Percentiles rank a stretch among this genome's conserved stretches.
These are phyloP conservation scores for Didymella segeticola DNA, from an alignment of 2,329 filamentous ascomycete species.

Conservation along the genomic window DNA sequence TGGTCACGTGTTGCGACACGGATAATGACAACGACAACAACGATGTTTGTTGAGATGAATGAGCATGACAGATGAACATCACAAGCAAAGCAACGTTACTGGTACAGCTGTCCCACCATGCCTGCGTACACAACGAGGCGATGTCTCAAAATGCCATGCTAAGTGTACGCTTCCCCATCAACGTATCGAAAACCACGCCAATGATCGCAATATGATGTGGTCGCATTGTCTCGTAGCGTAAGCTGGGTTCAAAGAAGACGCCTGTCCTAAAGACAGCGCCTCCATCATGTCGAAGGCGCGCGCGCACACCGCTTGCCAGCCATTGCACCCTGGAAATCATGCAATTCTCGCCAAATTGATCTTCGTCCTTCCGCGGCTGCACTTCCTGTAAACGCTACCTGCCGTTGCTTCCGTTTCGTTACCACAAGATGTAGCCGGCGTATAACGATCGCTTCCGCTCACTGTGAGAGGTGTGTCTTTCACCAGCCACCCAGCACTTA, in stretches of 20 bases:
- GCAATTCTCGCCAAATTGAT: neutral
- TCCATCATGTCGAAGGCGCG: neutral
- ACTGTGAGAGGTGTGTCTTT: slow-evolving; percentile 1
- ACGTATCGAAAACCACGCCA: neutral
- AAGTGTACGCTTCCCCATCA: neutral
- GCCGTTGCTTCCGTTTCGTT: slow-evolving; percentile 13
- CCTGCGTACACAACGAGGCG: neutral
- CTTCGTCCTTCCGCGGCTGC: neutral
- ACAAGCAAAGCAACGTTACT: neutral
- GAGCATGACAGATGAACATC: neutral
- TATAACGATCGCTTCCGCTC: slow-evolving; percentile 2
- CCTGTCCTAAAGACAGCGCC: neutral
- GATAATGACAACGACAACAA: neutral
- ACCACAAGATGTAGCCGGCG: neutral
- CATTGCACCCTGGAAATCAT: neutral
- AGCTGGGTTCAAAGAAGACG: neutral
- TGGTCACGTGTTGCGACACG: slow-evolving; percentile 1
- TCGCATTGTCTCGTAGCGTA: neutral
- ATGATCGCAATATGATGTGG: neutral
- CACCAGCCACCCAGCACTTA: slow-evolving; percentile 7
- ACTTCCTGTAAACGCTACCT: neutral
- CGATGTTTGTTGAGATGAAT: neutral
- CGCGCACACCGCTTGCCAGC: neutral
- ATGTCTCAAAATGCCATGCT: too few relatives aligned
- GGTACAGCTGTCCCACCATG: neutral